Base-by-base conservation (phyloP, 1,284 basidiomycete species). In the Ustilago hordei region DNA sequence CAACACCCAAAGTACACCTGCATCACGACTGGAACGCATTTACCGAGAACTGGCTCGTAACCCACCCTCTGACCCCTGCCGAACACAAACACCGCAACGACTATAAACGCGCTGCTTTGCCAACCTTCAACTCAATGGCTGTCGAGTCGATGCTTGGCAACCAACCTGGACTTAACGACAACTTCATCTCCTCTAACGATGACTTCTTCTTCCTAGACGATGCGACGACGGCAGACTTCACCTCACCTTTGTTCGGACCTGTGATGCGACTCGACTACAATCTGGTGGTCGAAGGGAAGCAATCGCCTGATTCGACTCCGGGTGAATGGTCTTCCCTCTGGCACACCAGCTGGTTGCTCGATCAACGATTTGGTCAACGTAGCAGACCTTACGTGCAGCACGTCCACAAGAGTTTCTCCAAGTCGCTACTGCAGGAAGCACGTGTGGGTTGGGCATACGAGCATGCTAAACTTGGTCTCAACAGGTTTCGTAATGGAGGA, bases 101-200 rank as follows among this genome's bases (percentile, higher is more conserved):
- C 12, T 81, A 75, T 47, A 68, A 69, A 38, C 69, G 59, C n/a
- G 55, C 64, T 12, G 70, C 69, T 19, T 47, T 83, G 66, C 81
- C 79, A 1, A 83, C 75, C 0, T 83, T 81, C 75, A 83, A 81
- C 56, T 75, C 69, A 47, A 81, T 81, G 69, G 75, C 75, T 7
- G 54, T 78, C 39, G 81, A 83, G 54, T 23, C 71, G 15, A 75
- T 78, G 74, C 59, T 83, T 8, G 80, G 69, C 35, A 60, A 72
- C 36, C 55, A 74, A 48, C 60, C 69, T 17, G 73, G 64, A 3
- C 65, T 79, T 9, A 50, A 55, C 11, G 81, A 82, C 11, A 68
- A 38, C n/a, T 73, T 78, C 43, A 2, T 81, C 48, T 76, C 69
- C 32, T 60, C 68, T 39, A 83, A 83, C 53, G 81, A 82, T 50